A percentile compares a stretch with the other conserved stretches of the same genome.
Conservation (phyloP, 1,139 yeast species). For the Geotrichum histeridarum region DNA sequence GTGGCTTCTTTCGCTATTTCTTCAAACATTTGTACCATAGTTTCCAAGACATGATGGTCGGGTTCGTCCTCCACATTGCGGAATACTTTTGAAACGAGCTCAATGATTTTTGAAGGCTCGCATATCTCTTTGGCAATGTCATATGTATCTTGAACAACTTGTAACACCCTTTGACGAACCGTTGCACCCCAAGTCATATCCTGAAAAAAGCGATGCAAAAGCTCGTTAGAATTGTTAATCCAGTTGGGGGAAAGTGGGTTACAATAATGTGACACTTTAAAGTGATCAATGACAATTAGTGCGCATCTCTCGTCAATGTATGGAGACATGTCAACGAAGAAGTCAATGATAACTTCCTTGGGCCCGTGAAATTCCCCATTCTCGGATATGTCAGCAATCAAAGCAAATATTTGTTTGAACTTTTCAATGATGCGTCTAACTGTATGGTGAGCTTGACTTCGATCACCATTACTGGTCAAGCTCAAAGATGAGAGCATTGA, state of each 20-base stretch:
- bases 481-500: constrained; percentile 4
- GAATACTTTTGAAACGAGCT: constrained; percentile 24
- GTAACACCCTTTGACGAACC: constrained; percentile 43
- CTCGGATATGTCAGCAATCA: constrained; percentile 23
- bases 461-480: constrained; percentile 2
- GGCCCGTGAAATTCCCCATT: constrained; percentile 41
- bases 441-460: neutral
- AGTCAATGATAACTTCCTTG: constrained; percentile 43
- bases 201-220: constrained; percentile 47
- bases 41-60: constrained; percentile 25
- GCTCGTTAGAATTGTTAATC: constrained; percentile 45
- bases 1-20: constrained; percentile 8
- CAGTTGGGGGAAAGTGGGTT: constrained; percentile 51
- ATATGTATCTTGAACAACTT: constrained; percentile 44
- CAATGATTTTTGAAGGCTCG: constrained; percentile 23
- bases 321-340: constrained; percentile 43
- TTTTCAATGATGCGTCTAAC: constrained; percentile 21
- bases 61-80: constrained; percentile 25
- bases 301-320: constrained; percentile 41
- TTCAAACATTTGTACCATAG: constrained; percentile 11
- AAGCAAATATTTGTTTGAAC: constrained; percentile 23
- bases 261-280: constrained; percentile 50
- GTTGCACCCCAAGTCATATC: constrained; percentile 34
- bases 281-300: constrained; percentile 45
- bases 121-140: constrained; percentile 26